Evolutionary conservation across 129 eudicot species (phyloP), one percentile per base, ranked within the genome.

Genomic region (Logfia minima): DNA sequence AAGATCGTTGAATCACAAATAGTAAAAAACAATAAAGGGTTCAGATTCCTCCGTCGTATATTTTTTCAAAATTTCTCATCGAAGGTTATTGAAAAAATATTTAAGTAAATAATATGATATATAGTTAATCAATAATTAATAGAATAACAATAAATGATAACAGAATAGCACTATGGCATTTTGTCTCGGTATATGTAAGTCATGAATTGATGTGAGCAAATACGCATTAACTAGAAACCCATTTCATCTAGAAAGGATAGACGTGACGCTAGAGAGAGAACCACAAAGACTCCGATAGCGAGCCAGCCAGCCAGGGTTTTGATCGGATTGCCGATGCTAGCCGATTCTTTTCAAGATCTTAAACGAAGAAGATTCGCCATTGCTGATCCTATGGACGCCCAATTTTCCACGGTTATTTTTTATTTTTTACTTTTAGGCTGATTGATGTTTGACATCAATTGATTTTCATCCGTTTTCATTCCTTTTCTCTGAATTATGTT

Each of bases 301-400:
- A 67, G 55, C 51, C 51, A 67, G n/a, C 51, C 51, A 67, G n/a
- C 61, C 2, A 35, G 29, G 39, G 67, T 58, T 76, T 52, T 4
- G 56, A 70, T 79, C 89, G 9, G 64, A 70, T 79, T 87, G 21
- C 79, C 70, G 95, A 87, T 71, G 97, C 77, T 51, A 75, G 21
- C 81, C 70, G 92, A 87, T 71, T 87, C 87, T 58, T 77, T 77
- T 29, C 81, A 84, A 41, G 70, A 76, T 82, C 52, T 66, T 59
- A 92, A 92, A 75, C 90, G 96, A 21, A 64, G 84, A 63, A 82
- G 90, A 78, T 80, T 83, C 75, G 59, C 80, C 28, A 35, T 85
- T 60, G 60, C 81, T 78, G 83, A 85, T 45, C 80, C 87, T 17
- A 92, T 92, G 95, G 94, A 88, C 3, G 72, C 77, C n/a, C 83